These are phyloP conservation scores for Ramularia endophylla DNA, from an alignment of 2,329 filamentous ascomycete genomes.

Conservation along the genomic window DNA sequence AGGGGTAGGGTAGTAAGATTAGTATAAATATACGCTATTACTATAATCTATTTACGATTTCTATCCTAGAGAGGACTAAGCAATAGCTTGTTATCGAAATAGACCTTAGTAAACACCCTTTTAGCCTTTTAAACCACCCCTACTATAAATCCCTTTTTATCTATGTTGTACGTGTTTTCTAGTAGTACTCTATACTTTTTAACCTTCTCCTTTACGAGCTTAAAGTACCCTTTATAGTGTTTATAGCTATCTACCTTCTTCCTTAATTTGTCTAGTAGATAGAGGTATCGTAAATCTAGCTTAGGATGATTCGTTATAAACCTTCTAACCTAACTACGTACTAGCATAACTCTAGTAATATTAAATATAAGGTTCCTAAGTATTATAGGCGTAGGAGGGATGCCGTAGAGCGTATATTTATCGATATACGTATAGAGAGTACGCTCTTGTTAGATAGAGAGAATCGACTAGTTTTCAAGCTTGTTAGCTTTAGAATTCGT, in stretches of 20 bases:
- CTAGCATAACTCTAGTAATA: too few relatives aligned
- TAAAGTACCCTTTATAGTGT: constrained; percentile 20
- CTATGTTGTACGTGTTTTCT: constrained; percentile 16
- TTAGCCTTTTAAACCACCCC: constrained; percentile 9
- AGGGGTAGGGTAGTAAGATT: constrained; percentile 5
- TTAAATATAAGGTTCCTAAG: too few relatives aligned
- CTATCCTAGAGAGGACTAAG: constrained; percentile 13
- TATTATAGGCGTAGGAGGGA: too few relatives aligned
- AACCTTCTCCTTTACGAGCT: constrained; percentile 4
- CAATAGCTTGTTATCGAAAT: constrained; percentile 3
- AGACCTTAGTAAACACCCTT: constrained; percentile 10
- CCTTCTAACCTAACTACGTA: too few relatives aligned
- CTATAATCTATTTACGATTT: constrained; percentile 13
- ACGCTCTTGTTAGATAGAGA: too few relatives aligned
- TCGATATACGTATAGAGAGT: too few relatives aligned
- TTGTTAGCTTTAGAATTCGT: too few relatives aligned
- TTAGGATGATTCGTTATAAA: too few relatives aligned
- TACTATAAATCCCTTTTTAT: constrained; percentile 16
- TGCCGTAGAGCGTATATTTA: too few relatives aligned
- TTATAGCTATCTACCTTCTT: constrained; percentile 17
- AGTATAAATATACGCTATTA: constrained; percentile 13
- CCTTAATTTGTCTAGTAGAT: constrained; percentile 14
- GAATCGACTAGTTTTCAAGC: too few relatives aligned
- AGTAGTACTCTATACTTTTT: constrained; percentile 8
- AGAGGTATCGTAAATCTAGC: constrained; percentile 10